Percentiles rank a stretch among this genome's conserved stretches.
Evolutionary conservation across 306 rosid species (phyloP).

Genomic region (Vigna reflexopilosa): DNA sequence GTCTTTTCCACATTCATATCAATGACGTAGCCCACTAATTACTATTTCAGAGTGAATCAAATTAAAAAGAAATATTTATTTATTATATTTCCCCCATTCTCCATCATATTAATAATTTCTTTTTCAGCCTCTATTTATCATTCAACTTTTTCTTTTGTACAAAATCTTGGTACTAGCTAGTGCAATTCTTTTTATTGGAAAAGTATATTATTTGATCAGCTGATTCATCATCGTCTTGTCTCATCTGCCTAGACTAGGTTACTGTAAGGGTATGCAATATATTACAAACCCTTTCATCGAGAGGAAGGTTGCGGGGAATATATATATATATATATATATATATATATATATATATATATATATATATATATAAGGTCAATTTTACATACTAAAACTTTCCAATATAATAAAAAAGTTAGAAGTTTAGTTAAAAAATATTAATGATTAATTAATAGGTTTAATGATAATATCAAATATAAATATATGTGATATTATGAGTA

Average conservation of each 20-base stretch:
- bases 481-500: no score
- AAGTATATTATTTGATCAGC: not conserved
- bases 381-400: not conserved
- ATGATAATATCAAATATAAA: no score
- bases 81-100: not conserved
- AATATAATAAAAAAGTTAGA: no score
- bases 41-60: not conserved
- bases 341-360: not conserved
- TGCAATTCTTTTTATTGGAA: not conserved
- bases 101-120: not conserved
- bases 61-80: not conserved
- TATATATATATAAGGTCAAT: not conserved
- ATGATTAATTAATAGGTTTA: no score
- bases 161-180: not conserved
- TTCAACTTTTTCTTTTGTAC: not conserved
- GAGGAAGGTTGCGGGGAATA: not conserved
- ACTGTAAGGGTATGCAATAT: conserved; percentile 28
- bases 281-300: conserved; percentile 6
- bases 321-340: not conserved
- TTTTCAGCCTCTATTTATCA: not conserved
- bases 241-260: conserved; percentile 27
- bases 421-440: no score
- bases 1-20: not conserved
- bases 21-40: not conserved
- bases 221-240: conserved; percentile 3